Conservation (phyloP, 2,329 filamentous ascomycete genomes). For the Calycina marina region DNA sequence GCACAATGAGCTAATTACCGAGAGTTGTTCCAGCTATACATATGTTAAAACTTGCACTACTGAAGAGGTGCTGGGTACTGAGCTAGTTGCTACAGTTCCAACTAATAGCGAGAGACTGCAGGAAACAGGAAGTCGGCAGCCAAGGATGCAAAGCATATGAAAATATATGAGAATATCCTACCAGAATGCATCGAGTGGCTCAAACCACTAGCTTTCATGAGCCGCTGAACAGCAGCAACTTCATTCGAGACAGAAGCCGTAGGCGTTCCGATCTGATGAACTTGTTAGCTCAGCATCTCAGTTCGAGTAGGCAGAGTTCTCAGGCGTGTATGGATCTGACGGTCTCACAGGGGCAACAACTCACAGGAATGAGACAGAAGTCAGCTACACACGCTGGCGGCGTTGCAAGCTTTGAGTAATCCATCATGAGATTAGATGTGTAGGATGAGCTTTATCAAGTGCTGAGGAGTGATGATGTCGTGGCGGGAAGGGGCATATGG, state of each 20-base stretch:
- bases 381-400: constrained; percentile 70
- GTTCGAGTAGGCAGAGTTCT: not conserved
- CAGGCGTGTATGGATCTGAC: not conserved
- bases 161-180: no score
- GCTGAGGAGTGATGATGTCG: no score
- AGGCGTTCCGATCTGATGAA: constrained; percentile 69
- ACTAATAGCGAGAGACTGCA: no score
- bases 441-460: no score
- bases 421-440: no score
- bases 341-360: constrained; percentile 13
- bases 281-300: no score
- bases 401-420: constrained; percentile 39
- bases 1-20: constrained; percentile 36
- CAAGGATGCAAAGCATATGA: no score
- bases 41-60: not conserved
- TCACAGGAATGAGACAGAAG: constrained; percentile 77
- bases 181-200: constrained; percentile 83
- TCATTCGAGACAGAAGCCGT: constrained; percentile 64
- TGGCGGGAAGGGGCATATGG: no score
- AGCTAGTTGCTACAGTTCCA: no score
- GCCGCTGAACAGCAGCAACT: constrained; percentile 74
- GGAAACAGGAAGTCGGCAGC: no score
- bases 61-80: not conserved
- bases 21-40: constrained; percentile 74
- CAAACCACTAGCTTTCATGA: constrained; percentile 68